phyloP scores from a whole-genome alignment of 106 monocot genomes.

The Vanilla planifolia region DNA sequence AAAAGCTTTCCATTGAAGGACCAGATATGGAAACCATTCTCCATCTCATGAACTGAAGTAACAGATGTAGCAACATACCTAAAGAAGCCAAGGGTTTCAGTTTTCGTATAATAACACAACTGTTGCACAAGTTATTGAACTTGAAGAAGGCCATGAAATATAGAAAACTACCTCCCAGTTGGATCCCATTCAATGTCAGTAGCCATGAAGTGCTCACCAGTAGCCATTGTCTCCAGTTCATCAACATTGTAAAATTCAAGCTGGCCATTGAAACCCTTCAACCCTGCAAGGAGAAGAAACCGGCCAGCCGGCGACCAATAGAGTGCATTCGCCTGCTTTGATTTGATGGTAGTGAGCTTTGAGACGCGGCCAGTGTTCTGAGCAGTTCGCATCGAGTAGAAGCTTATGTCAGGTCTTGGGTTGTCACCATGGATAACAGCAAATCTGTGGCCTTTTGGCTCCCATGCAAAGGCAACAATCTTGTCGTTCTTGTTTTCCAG shows the following conservation, averaged over 20 bases:
- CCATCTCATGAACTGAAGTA: constrained; percentile 93
- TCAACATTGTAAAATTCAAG: constrained; percentile 94
- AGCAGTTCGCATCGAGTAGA: constrained; percentile 78
- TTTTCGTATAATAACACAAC: no score
- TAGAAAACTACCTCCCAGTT: constrained; percentile 57
- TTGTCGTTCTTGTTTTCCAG: constrained; percentile 96
- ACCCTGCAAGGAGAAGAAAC: constrained; percentile 75
- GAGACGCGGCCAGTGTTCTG: constrained; percentile 59
- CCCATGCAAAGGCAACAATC: constrained; percentile 93
- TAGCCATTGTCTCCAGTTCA: constrained; percentile 89
- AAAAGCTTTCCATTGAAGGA: constrained; percentile 85
- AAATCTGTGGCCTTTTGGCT: constrained; percentile 91
- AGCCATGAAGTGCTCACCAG: constrained; percentile 91
- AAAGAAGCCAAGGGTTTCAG: background rate
- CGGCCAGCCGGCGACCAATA: constrained; percentile 88
- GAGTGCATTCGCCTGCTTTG: constrained; percentile 86
- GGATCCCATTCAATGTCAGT: constrained; percentile 97
- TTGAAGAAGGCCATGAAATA: background rate
- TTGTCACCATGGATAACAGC: constrained; percentile 85
- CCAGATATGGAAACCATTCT: constrained; percentile 93
- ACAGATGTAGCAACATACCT: constrained; percentile 83
- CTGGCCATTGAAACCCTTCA: constrained; percentile 91
- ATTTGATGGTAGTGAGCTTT: constrained; percentile 84
- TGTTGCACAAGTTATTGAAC: no score
- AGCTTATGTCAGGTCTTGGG: constrained; percentile 77